Percentiles rank a stretch among this genome's conserved stretches.
phyloP scores from a whole-genome alignment of 2,329 filamentous ascomycete genomes.

The Xylariaceae sp. region DNA sequence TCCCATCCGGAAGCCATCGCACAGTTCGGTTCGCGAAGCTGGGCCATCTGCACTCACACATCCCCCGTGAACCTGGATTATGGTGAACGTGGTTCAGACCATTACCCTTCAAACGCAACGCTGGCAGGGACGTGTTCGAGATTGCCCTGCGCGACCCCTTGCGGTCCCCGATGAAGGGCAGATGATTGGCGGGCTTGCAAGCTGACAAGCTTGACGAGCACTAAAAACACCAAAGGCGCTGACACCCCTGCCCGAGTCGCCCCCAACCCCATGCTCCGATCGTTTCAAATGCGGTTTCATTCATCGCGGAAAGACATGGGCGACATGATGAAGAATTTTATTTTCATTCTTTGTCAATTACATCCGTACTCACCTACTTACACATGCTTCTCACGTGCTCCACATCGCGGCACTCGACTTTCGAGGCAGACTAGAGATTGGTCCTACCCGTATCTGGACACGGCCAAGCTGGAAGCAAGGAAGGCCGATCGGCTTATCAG shows the following conservation, averaged over 20 bases:
- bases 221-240: slow-evolving; percentile 1
- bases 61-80: slow-evolving; percentile 13
- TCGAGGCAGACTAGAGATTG: too few relatives aligned
- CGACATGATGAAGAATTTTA: background rate
- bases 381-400: too few relatives aligned
- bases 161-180: slow-evolving; percentile 1
- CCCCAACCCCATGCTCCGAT: background rate
- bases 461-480: too few relatives aligned
- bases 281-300: background rate
- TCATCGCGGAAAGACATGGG: background rate
- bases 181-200: slow-evolving; percentile 11
- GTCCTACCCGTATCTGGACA: too few relatives aligned
- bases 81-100: slow-evolving; percentile 10
- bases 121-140: slow-evolving; percentile 16
- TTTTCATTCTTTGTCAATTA: background rate
- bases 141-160: slow-evolving; percentile 10
- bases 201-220: background rate
- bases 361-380: background rate
- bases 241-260: background rate
- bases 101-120: slow-evolving; percentile 11
- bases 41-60: slow-evolving; percentile 11
- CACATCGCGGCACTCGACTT: too few relatives aligned
- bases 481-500: too few relatives aligned
- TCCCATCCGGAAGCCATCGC: background rate
- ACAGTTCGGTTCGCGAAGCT: slow-evolving; percentile 1